Evolutionary conservation across 2,329 filamentous ascomycete genomes (phyloP).

Genomic region (Aureobasidium subglaciale): DNA sequence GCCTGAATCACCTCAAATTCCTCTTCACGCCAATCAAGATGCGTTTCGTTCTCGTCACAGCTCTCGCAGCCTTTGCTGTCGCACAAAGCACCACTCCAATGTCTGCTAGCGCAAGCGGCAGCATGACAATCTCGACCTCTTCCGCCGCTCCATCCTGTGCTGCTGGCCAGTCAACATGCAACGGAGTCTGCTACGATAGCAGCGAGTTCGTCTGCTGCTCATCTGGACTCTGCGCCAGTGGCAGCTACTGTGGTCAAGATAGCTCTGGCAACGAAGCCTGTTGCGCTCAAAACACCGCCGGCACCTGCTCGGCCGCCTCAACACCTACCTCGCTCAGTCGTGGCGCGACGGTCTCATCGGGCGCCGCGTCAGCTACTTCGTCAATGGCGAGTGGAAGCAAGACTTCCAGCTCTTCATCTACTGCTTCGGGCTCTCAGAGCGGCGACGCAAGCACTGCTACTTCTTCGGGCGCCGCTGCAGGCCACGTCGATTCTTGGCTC

Average conservation of each 20-base stretch:
- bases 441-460: neutral
- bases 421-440: neutral
- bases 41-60: constrained; percentile 11
- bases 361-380: neutral
- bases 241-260: constrained; percentile 14
- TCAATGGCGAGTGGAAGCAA: neutral
- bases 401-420: neutral
- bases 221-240: constrained; percentile 6
- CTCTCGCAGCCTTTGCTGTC: constrained; percentile 1
- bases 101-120: constrained; percentile 6
- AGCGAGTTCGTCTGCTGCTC: constrained; percentile 10
- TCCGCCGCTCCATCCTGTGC: constrained; percentile 11
- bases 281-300: constrained; percentile 14
- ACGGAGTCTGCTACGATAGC: constrained; percentile 12
- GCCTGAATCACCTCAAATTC: neutral
- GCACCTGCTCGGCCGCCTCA: constrained; percentile 11
- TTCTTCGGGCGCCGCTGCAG: constrained; percentile 9
- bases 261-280: constrained; percentile 9
- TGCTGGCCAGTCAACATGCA: constrained; percentile 10
- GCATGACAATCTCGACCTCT: constrained; percentile 1
- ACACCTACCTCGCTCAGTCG: constrained; percentile 9
- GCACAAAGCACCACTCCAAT: constrained; percentile 11
- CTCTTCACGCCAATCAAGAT: neutral
- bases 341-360: constrained; percentile 9
- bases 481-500: constrained; percentile 9